Conservation (phyloP, 805 yeast species). For the Wickerhamomyces silvicola region DNA sequence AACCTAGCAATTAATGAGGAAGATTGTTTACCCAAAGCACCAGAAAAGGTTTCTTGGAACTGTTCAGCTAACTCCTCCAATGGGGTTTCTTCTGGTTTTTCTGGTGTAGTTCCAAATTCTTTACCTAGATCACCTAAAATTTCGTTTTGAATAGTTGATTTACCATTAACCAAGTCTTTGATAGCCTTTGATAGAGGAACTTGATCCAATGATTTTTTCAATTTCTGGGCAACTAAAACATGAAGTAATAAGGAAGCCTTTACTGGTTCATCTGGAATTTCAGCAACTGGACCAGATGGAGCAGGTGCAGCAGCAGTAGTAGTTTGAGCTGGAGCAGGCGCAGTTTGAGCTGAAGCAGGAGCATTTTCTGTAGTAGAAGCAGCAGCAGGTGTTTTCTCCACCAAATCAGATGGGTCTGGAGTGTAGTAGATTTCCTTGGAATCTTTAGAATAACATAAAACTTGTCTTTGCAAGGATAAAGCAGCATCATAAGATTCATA, state of each 20-base stretch:
- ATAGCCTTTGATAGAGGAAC: slow-evolving; percentile 88
- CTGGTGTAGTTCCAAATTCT: slow-evolving; percentile 97
- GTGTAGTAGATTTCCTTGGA: slow-evolving; percentile 95
- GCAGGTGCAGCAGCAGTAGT: slow-evolving; percentile 59
- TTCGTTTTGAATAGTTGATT: slow-evolving; percentile 97
- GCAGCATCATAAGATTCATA: slow-evolving; percentile 99
- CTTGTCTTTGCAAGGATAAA: slow-evolving; percentile 77
- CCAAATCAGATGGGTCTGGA: slow-evolving; percentile 56
- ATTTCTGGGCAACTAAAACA: slow-evolving; percentile 89
- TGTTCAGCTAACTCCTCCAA: slow-evolving; percentile 91
- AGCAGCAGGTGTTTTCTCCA: slow-evolving; percentile 27
- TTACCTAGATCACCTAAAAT: slow-evolving; percentile 97
- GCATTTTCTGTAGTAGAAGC: slow-evolving; percentile 28
- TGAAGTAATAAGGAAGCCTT: slow-evolving; percentile 78
- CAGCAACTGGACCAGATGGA: slow-evolving; percentile 74
- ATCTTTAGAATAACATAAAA: slow-evolving; percentile 91
- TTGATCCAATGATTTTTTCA: slow-evolving; percentile 84
- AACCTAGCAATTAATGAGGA: slow-evolving; percentile 83
- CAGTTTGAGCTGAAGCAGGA: slow-evolving; percentile 46
- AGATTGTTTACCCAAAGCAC: slow-evolving; percentile 91
- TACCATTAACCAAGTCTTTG: slow-evolving; percentile 96
- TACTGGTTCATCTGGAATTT: slow-evolving; percentile 85
- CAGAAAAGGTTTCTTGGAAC: slow-evolving; percentile 86
- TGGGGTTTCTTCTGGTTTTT: slow-evolving; percentile 98
- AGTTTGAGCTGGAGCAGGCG: slow-evolving; percentile 50